Percentiles rank a stretch among this genome's conserved stretches.
Conservation (phyloP, 1,284 basidiomycete species). For the Polyporus tsugae region DNA sequence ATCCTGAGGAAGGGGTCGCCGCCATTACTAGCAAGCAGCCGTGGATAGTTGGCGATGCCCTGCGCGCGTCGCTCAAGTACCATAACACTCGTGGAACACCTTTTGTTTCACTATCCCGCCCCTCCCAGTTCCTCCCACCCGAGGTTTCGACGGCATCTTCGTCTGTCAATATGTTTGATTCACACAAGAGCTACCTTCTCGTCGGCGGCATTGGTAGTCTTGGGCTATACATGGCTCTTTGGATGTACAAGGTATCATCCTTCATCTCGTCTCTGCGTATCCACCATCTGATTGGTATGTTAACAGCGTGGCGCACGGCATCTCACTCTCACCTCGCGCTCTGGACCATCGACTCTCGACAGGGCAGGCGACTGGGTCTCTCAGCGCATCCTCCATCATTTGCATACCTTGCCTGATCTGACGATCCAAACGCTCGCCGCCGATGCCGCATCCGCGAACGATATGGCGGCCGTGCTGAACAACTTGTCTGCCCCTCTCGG, state of each 20-base stretch:
- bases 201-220: conserved; percentile 33
- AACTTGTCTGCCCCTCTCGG: conserved; percentile 38
- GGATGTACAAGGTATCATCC: conserved; percentile 47
- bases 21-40: conserved; percentile 8
- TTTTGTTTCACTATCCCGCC: too few relatives aligned
- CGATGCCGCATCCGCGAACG: conserved; percentile 39
- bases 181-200: conserved; percentile 30
- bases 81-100: background rate
- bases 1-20: conserved; percentile 11
- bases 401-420: conserved; percentile 42
- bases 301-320: conserved; percentile 48
- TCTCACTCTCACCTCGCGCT: conserved; percentile 49
- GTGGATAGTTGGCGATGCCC: conserved; percentile 19
- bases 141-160: background rate
- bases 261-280: background rate
- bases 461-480: conserved; percentile 34
- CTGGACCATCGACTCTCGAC: conserved; percentile 38
- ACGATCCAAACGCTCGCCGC: conserved; percentile 39
- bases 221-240: conserved; percentile 46
- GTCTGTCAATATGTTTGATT: conserved; percentile 10
- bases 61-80: background rate
- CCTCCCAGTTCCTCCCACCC: background rate
- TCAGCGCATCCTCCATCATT: conserved; percentile 41
- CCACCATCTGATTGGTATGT: background rate
- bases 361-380: conserved; percentile 35